phyloP scores from a whole-genome alignment of 2,329 filamentous ascomycete species.

The Exophiala aquamarina region DNA sequence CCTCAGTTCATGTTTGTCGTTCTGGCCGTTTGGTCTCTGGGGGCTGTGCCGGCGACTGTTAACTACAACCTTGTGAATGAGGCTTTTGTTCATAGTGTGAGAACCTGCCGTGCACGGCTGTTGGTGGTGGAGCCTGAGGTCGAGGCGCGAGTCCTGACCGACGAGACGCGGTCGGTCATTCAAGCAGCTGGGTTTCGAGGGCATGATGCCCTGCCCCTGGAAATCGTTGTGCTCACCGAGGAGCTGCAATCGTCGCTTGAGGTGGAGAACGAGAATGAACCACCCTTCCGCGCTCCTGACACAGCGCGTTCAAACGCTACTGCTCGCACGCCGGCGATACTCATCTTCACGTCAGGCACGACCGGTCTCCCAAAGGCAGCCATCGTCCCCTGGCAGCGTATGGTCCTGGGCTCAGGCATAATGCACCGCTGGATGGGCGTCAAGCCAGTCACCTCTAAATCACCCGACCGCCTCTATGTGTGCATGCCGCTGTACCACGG shows the following conservation, averaged over 20 bases:
- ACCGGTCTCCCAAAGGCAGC: slow-evolving; percentile 89
- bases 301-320: slow-evolving; percentile 52
- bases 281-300: slow-evolving; percentile 59
- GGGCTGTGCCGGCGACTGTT: slow-evolving; percentile 79
- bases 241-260: slow-evolving; percentile 53
- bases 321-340: slow-evolving; percentile 61
- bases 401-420: slow-evolving; percentile 49
- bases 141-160: slow-evolving; percentile 47
- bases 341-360: slow-evolving; percentile 93
- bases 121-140: slow-evolving; percentile 71
- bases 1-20: slow-evolving; percentile 74
- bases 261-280: too few species aligned
- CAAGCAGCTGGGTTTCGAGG: slow-evolving; percentile 40
- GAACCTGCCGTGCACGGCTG: slow-evolving; percentile 64
- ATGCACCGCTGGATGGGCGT: slow-evolving; percentile 58
- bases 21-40: slow-evolving; percentile 78
- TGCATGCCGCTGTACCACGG: slow-evolving; percentile 89
- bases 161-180: slow-evolving; percentile 43
- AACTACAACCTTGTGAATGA: slow-evolving; percentile 77
- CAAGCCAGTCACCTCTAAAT: slow-evolving; percentile 32
- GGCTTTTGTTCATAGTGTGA: slow-evolving; percentile 72
- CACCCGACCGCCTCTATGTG: slow-evolving; percentile 72
- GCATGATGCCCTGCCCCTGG: slow-evolving; percentile 42
- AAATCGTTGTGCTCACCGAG: slow-evolving; percentile 62
- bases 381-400: slow-evolving; percentile 24